These are phyloP conservation scores for Coemansia erecta DNA, from an alignment of 192 early-diverging fungal species.

Conservation along the genomic window DNA sequence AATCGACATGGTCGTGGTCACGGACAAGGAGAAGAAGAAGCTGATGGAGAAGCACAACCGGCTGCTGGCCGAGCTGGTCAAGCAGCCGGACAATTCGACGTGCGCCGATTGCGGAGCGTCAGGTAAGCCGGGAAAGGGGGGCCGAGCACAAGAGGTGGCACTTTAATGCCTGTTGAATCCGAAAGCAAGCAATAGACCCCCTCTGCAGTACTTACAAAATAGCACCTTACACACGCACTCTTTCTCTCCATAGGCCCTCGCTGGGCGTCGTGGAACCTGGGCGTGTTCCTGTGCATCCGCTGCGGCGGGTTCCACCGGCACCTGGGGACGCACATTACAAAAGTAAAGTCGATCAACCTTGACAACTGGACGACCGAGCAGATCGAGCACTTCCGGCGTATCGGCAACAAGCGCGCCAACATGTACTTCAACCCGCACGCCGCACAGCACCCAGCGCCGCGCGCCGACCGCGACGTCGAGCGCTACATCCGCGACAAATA, in stretches of 20 bases:
- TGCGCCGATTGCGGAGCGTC: constrained; percentile 77
- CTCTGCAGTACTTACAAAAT: no score
- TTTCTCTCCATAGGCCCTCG: constrained; percentile 63
- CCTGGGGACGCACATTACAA: constrained; percentile 87
- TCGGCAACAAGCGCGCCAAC: constrained; percentile 70
- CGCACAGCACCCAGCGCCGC: constrained; percentile 63
- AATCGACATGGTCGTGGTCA: constrained; percentile 36
- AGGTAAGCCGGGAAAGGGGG: constrained; percentile 46
- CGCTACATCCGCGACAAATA: constrained; percentile 91
- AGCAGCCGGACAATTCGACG: constrained; percentile 64
- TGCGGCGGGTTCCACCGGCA: constrained; percentile 81
- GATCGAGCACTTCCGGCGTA: constrained; percentile 60
- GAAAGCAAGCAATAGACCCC: no score
- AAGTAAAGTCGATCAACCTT: constrained; percentile 85
- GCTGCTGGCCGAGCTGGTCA: constrained; percentile 64
- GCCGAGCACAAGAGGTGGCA: no score
- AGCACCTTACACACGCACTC: background rate
- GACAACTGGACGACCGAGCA: constrained; percentile 88
- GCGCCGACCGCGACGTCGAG: constrained; percentile 78
- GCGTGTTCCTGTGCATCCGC: constrained; percentile 91
- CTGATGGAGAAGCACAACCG: constrained; percentile 69
- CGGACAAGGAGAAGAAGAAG: constrained; percentile 60
- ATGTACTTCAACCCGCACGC: constrained; percentile 67
- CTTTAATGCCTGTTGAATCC: no score
- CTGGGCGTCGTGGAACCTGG: constrained; percentile 88